Evolutionary conservation across 2,329 filamentous ascomycete genomes (phyloP), one percentile per base, ranked within the genome.

Genomic region (Dactylellina sp.): DNA sequence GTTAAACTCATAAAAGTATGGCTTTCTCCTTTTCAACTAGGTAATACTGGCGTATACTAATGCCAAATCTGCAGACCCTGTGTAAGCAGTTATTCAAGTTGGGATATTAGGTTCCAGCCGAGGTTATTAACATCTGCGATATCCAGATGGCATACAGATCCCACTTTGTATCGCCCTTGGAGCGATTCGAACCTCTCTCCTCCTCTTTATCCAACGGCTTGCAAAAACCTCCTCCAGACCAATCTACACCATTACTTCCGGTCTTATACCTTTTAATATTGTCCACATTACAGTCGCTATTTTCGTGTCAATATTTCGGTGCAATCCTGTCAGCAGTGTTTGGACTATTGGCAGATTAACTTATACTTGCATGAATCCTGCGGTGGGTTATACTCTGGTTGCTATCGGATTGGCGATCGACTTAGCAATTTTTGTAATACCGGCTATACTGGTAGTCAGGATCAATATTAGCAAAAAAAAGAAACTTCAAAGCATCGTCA

Each of bases 1-100:
- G 49, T 55, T n/a, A 64, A 55, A 47, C 40, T 50, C 22, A 64
- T 64, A 39, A 64, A 64, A 47, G 60, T 64, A 55, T 24, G 39
- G 32, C 28, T 22, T 25, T 7, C 37, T 14, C 4, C 18, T 44
- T 40, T 39, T 18, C n/a, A 37, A 5, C 28, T 24, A 24, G 46
- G n/a, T 46, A 46, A 35, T 12, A 6, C 18, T 5, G 11, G 37
- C 22, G 18, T 46, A 20, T 44, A 1, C 32, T 60, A 60, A 60
- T 25, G 24, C 47, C 11, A 20, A 32, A 20, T 9, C 22, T 60
- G 18, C 14, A 64, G 60, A 55, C 60, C 12, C 24, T 64, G 44
- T 64, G 60, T 64, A 47, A 37, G 47, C 24, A 12, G 9, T 7
- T 3, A 6, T 16, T 0, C 12, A 1, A 55, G 28, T 14, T 22